Base-by-base conservation (phyloP, 1,139 yeast genomes). In the Protomyces arabidopsidicola region DNA sequence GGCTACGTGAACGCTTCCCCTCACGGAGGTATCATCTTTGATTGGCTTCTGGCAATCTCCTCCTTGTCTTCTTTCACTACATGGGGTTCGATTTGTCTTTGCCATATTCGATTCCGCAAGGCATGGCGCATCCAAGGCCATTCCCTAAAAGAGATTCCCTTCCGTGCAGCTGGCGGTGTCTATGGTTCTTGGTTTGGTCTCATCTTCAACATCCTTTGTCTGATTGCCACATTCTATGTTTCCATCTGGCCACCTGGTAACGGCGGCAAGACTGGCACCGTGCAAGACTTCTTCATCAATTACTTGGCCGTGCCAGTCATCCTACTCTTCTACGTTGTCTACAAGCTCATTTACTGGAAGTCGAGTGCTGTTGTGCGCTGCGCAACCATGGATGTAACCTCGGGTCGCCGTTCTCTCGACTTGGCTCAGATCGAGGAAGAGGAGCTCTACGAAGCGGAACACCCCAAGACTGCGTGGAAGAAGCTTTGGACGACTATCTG, bases 61-160 rank as follows among this genome's bases (percentile, higher is more conserved):
- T 93, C 93, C 65, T 81, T 88, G 69, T 85, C 91, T 59, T 84
- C 93, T 1, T 79, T 89, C 65, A 87, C 88, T 74, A 87, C 93
- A 22, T 88, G 95, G 95, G 84, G 84, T 42, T 79, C 85, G 42
- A 87, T 90, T 70, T 84, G 87, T 72, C 73, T 85, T 65, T 84
- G 90, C 70, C 95, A 86, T 70, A 78, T 88, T 68, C 81, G 96
- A 73, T 89, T 88, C 76, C 85, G 96, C 79, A 74, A 80, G 62
- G 96, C 95, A 1, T 79, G 90, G 78, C 73, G 74, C 36, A 81
- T 73, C 14, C 87, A 86, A 76, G 89, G 88, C 67, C 82, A 86
- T 76, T 77, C 80, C 45, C 75, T 84, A 20, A 80, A 79, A 63
- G 93, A 88, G 73, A 78, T 90, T 66, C 84, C 90, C 1, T 90